Base-by-base conservation (phyloP, 495 filamentous ascomycete species). In the Lepraria neglecta region DNA sequence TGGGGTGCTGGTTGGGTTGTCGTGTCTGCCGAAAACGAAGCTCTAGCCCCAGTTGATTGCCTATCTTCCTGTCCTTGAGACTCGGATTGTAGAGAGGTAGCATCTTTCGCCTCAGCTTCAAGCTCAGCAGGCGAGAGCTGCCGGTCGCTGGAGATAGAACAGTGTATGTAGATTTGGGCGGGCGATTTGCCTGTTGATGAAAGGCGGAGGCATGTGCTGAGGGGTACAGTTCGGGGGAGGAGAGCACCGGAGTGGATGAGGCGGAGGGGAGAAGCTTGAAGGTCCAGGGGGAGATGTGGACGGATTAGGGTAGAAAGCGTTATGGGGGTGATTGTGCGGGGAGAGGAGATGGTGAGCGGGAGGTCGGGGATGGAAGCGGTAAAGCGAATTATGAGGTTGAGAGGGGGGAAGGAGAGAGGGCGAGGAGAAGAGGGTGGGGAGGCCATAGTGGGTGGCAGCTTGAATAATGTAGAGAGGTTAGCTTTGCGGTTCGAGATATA, bases 241-340 rank as follows among this genome's bases (percentile, higher is more conserved):
- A 92, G 86, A 64, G 89, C 89, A 61, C 92, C 94, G 58, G 84
- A 76, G 74, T 96, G 84, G 71, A 97, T 96, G 60, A 97, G 84
- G 58, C 92, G 88, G 15, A 97, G 82, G 17, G 87, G 84, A 61
- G 82, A 84, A 7, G 78, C 75, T 59, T 80, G 80, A 56, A 87
- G 81, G 50, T 78, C 68, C 12, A 75, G 61, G 7, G 87, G 82
- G 21, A 96, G 86, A 14, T 85, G 79, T 12, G 78, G 69, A 58
- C 94, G 90, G 74, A 98, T 90, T 19, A 87, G 78, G 65, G 85
- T 87, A 69, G 92, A 95, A 38, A 96, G 81, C 1, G 86, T 81
- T 50, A 87, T 78, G 59, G 86, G 80, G 52, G 89, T 88, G 24
- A 88, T 92, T 24, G 75, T 80, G 40, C 77, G 67, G 4, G 92